Conservation (phyloP, 495 filamentous ascomycete species). For the Penicillium lagena region DNA sequence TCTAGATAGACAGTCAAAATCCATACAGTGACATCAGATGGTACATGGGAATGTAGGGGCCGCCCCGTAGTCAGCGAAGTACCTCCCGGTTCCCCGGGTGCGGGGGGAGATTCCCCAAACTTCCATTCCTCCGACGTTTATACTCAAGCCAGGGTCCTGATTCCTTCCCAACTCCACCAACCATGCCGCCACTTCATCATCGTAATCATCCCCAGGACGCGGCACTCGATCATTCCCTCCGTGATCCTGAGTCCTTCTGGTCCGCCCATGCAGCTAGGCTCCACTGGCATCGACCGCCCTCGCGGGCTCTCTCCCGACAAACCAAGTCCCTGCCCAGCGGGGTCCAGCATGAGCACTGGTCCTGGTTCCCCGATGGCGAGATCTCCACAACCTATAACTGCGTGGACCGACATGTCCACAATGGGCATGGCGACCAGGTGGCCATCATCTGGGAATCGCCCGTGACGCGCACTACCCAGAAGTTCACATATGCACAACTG, state of each 20-base stretch:
- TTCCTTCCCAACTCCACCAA: not conserved
- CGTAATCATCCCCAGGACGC: constrained; percentile 32
- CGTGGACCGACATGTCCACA: constrained; percentile 77
- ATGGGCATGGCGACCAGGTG: constrained; percentile 60
- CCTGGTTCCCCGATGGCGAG: constrained; percentile 85
- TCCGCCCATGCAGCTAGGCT: constrained; percentile 63
- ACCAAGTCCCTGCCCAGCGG: constrained; percentile 45
- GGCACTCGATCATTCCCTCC: constrained; percentile 32
- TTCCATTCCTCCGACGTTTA: not conserved
- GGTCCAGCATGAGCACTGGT: constrained; percentile 55
- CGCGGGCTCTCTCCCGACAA: constrained; percentile 30
- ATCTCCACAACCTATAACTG: constrained; percentile 90
- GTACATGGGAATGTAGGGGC: too few species aligned
- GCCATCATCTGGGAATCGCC: constrained; percentile 89
- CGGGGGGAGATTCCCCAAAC: constrained; percentile 2
- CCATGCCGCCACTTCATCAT: constrained; percentile 11
- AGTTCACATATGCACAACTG: constrained; percentile 66
- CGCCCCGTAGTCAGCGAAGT: not conserved
- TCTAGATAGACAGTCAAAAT: constrained; percentile 1
- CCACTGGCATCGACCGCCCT: constrained; percentile 72
- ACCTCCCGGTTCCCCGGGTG: not conserved
- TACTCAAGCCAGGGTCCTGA: too few species aligned
- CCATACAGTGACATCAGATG: too few species aligned
- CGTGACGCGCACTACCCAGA: constrained; percentile 67
- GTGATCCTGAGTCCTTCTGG: constrained; percentile 69